These are phyloP conservation scores for Metschnikowia sp. DNA, from an alignment of 805 yeast genomes.

Conservation along the genomic window DNA sequence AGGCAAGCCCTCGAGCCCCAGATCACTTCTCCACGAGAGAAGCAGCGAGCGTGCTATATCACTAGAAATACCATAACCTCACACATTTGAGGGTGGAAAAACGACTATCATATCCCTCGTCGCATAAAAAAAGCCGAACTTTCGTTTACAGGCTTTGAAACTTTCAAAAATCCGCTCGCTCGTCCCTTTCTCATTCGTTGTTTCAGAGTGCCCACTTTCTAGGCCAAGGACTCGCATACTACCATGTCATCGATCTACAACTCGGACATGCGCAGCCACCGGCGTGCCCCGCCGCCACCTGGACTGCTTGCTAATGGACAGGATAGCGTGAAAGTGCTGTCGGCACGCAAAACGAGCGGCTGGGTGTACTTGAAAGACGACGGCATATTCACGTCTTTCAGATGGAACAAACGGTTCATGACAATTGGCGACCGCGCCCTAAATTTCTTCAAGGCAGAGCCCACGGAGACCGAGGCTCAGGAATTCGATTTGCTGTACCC, in stretches of 20 bases:
- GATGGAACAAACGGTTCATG: conserved; percentile 90
- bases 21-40: background rate
- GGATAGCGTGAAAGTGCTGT: conserved; percentile 9
- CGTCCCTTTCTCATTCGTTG: background rate
- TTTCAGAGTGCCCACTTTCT: background rate
- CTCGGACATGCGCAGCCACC: conserved; percentile 38
- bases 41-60: background rate
- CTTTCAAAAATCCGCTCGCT: background rate
- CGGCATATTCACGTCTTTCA: conserved; percentile 72
- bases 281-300: conserved; percentile 44
- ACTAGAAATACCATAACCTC: background rate
- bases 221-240: background rate
- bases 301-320: background rate
- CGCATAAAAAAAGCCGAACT: background rate
- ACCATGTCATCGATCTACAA: conserved; percentile 39
- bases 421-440: conserved; percentile 72
- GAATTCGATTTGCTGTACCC: conserved; percentile 43
- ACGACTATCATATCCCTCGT: background rate
- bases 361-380: conserved; percentile 94
- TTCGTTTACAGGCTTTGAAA: background rate
- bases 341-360: conserved; percentile 47
- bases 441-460: conserved; percentile 71
- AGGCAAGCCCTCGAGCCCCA: background rate
- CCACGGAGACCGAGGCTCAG: conserved; percentile 35
- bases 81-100: too few species aligned